Base-by-base conservation (phyloP, 2,329 filamentous ascomycete genomes). In the Phaeomoniella chlamydospora region DNA sequence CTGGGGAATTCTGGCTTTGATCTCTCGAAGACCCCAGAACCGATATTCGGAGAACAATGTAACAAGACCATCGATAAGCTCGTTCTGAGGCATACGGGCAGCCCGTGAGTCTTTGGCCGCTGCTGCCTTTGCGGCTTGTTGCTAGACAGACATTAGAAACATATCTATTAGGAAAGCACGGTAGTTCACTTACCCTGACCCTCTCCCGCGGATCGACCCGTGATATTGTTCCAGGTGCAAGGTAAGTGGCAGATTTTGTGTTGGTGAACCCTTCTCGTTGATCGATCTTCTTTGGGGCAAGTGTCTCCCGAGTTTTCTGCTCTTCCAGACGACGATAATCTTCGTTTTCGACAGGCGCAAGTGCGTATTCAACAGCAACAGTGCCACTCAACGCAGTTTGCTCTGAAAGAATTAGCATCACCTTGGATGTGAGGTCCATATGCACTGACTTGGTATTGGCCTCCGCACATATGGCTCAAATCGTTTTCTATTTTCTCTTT, bases 21-120 rank as follows among this genome's bases (percentile, higher is more conserved):
- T 72, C 4, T 80, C 74, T 52, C 84, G 87, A 68, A 96, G 82
- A n/a, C 81, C 77, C 87, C 88, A 98, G 59, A 90, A 96, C 48
- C 79, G 77, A 67, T 81, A 93, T 49, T 80, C 67, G 38, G 78
- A 74, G 74, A 94, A 98, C 53, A 78, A 80, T 34, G 71, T 63
- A 64, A 88, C 86, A 41, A 98, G 77, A 44, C 74, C 71, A 60
- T 94, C 87, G 59, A 93, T 63, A 43, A 98, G 75, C 50, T 90
- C 80, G 65, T 85, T 80, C 57, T 87, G 77, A 31, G 85, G 78
- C 60, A 96, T 87, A 60, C 90, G 87, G 19, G 84, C 81, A 17
- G 83, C 80, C 65, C 96, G 94, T 59, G 84, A 78, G 48, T 83
- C 78, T 54, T 74, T 71, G 4, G 72, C 63, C 4, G 43, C 59